Percentiles rank a stretch among this genome's conserved stretches.
Conservation (phyloP, 148 eudicot genomes). For the Polygonum aviculare region DNA sequence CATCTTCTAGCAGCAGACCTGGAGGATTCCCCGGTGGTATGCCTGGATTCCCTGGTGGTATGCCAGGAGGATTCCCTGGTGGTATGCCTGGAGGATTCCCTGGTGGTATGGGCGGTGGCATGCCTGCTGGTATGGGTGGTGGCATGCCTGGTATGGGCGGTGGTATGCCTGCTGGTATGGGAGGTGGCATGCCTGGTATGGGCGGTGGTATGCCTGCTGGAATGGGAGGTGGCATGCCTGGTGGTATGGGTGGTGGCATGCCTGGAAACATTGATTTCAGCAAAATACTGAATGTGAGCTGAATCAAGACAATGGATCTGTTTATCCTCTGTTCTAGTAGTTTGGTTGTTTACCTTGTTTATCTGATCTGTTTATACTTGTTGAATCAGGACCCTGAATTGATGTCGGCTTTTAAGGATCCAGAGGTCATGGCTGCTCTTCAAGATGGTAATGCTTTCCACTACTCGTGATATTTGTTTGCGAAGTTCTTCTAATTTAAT, state of each 20-base stretch:
- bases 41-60: constrained; percentile 37
- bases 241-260: constrained; percentile 79
- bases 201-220: constrained; percentile 68
- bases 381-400: constrained; percentile 81
- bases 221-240: constrained; percentile 76
- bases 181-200: constrained; percentile 48
- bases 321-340: neutral
- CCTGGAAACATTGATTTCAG: constrained; percentile 74
- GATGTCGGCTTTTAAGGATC: constrained; percentile 94
- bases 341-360: neutral
- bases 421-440: constrained; percentile 97
- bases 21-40: constrained; percentile 64
- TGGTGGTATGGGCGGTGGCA: constrained; percentile 60
- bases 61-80: constrained; percentile 60
- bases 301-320: neutral
- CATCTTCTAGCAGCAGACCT: constrained; percentile 64
- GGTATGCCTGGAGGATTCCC: constrained; percentile 64
- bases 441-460: constrained; percentile 61
- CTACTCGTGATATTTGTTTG: neutral
- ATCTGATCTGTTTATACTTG: neutral
- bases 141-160: constrained; percentile 40
- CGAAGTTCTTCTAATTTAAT: neutral
- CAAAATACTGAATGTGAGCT: constrained; percentile 82
- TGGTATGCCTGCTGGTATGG: constrained; percentile 58
- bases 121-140: constrained; percentile 50